These are phyloP conservation scores for Ceratocystis colombiana DNA, from an alignment of 2,329 filamentous ascomycete genomes.

Conservation along the genomic window DNA sequence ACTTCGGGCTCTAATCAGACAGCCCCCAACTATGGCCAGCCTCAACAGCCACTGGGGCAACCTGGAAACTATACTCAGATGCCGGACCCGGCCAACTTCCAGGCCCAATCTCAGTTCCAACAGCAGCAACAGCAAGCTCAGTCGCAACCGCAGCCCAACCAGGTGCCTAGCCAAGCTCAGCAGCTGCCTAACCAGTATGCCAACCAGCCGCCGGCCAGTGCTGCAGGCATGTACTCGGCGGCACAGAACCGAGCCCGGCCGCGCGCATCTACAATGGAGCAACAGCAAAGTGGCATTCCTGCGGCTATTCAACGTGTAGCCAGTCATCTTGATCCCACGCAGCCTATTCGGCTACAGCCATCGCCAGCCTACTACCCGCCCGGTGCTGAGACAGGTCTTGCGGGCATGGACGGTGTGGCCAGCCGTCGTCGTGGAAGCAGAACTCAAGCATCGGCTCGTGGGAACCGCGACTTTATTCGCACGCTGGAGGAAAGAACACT, in stretches of 20 bases:
- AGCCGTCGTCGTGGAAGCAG: slow-evolving; percentile 67
- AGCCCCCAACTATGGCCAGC: slow-evolving; percentile 32
- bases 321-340: slow-evolving; percentile 87
- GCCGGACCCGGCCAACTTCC: slow-evolving; percentile 6
- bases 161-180: slow-evolving; percentile 41
- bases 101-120: slow-evolving; percentile 60
- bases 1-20: slow-evolving; percentile 15
- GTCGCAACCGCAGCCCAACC: slow-evolving; percentile 15
- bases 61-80: slow-evolving; percentile 11
- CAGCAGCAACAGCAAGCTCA: slow-evolving; percentile 43
- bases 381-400: slow-evolving; percentile 57
- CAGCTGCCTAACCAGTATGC: slow-evolving; percentile 56
- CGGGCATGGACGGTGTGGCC: slow-evolving; percentile 53
- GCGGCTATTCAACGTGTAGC: slow-evolving; percentile 88
- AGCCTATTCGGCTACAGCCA: slow-evolving; percentile 86
- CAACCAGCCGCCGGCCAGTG: slow-evolving; percentile 36
- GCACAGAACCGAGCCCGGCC: slow-evolving; percentile 60
- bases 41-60: slow-evolving; percentile 17
- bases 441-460: slow-evolving; percentile 48
- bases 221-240: slow-evolving; percentile 30
- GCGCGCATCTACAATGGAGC: slow-evolving; percentile 91
- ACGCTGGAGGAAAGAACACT: slow-evolving; percentile 89
- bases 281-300: slow-evolving; percentile 85
- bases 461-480: slow-evolving; percentile 81
- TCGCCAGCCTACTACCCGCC: slow-evolving; percentile 97